Base-by-base conservation (phyloP, 2,329 filamentous ascomycete species). In the Grosmannia serpens region DNA sequence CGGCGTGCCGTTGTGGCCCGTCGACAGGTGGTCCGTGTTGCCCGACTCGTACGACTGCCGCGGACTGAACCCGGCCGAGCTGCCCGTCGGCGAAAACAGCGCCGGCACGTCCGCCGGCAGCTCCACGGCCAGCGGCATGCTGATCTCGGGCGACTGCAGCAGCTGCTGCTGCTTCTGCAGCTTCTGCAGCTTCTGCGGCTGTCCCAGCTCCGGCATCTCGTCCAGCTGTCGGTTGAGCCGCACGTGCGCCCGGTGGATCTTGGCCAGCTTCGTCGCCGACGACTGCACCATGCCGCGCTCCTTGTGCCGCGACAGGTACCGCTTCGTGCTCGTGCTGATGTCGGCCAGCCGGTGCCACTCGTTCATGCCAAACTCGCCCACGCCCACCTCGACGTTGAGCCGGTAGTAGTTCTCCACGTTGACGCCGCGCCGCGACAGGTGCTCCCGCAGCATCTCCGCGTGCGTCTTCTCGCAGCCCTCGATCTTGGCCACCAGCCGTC, bases 331-430 rank as follows among this genome's bases (percentile, higher is more conserved):
- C 17, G 90, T 96, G 74, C 89, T 96, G 73, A 99, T 97, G 56
- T 96, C 92, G 29, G 89, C 87, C n/a, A 97, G 75, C 4, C 91
- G 84, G 66, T 89, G 83, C 94, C 94, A 99, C 70, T 97, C 94
- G 69, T 97, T 99, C 91, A 99, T 97, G 56, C 89, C 92, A 70
- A 96, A 97, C 68, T 97, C 94, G 57, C 92, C 91, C 3, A 97
- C 91, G 1, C 92, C 94, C 20, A 96, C 86, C 68, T 97, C 91
- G 47, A 97, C 94, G 64, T 99, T 99, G n/a, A 97, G 77, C 9
- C 94, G 87, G 70, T 91, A 95, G 74, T 99, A 99, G 70, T 95
- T 89, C 60, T 96, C 91, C 56, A 83, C 81, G 65, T 88, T 91
- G 60, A 97, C 89, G 29, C 87, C 84, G 38, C 91, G 84, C 69